phyloP scores from a whole-genome alignment of 2,329 filamentous ascomycete genomes.

The Alternaria alternata region DNA sequence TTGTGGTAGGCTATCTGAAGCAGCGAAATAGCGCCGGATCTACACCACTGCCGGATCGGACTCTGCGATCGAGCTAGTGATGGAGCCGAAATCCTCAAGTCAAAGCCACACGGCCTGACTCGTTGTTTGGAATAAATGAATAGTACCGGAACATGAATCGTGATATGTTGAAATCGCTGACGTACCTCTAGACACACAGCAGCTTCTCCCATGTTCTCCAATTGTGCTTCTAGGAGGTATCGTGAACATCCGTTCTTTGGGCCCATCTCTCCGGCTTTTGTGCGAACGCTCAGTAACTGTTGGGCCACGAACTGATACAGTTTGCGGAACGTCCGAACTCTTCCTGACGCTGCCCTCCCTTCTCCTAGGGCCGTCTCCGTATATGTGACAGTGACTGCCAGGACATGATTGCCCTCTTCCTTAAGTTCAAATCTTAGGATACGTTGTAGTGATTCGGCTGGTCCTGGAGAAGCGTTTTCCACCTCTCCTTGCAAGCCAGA shows the following conservation, averaged over 20 bases:
- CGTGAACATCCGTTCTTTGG: slow-evolving; percentile 53
- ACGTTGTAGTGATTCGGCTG: slow-evolving; percentile 76
- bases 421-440: slow-evolving; percentile 88
- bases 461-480: slow-evolving; percentile 54
- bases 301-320: slow-evolving; percentile 97
- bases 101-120: slow-evolving; percentile 11
- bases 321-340: slow-evolving; percentile 88
- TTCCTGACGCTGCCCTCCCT: slow-evolving; percentile 60
- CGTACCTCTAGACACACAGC: slow-evolving; percentile 77
- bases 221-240: slow-evolving; percentile 89
- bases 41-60: slow-evolving; percentile 21
- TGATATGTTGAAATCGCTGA: slow-evolving; percentile 11
- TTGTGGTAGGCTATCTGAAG: slow-evolving; percentile 12
- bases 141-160: slow-evolving; percentile 10
- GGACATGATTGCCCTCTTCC: slow-evolving; percentile 91
- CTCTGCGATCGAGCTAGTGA: slow-evolving; percentile 16
- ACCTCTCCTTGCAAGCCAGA: slow-evolving; percentile 54
- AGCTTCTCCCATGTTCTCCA: slow-evolving; percentile 92
- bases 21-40: slow-evolving; percentile 22
- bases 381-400: slow-evolving; percentile 93
- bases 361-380: slow-evolving; percentile 76
- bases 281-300: slow-evolving; percentile 86
- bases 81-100: slow-evolving; percentile 13
- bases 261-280: slow-evolving; percentile 77
- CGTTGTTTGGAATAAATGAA: slow-evolving; percentile 25